phyloP scores from a whole-genome alignment of 805 yeast genomes.

The Schizosaccharomyces octosporus region DNA sequence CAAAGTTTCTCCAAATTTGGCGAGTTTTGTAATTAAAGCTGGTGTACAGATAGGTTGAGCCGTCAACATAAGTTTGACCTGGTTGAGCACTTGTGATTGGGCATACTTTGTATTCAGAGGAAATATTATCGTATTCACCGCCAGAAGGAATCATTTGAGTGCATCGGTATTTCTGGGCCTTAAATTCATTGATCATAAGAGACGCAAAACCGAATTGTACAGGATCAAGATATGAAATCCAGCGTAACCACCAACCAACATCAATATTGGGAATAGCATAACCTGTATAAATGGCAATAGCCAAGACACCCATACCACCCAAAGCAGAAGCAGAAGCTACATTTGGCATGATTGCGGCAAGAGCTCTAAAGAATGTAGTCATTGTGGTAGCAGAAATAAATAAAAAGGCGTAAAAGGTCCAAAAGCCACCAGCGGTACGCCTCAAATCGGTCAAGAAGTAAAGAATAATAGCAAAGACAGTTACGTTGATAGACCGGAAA shows the following conservation, averaged over 20 bases:
- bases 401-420: slow-evolving; percentile 23
- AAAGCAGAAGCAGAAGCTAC: slow-evolving; percentile 22
- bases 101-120: slow-evolving; percentile 25
- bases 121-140: slow-evolving; percentile 21
- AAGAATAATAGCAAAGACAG: slow-evolving; percentile 24
- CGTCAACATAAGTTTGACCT: slow-evolving; percentile 29
- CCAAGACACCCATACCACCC: slow-evolving; percentile 19
- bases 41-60: slow-evolving; percentile 28
- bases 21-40: slow-evolving; percentile 27
- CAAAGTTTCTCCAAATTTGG: slow-evolving; percentile 66
- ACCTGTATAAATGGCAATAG: slow-evolving; percentile 22
- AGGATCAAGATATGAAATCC: slow-evolving; percentile 38
- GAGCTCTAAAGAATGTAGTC: slow-evolving; percentile 26
- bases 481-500: slow-evolving; percentile 19
- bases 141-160: slow-evolving; percentile 33
- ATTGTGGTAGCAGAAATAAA: slow-evolving; percentile 24
- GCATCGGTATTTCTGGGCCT: slow-evolving; percentile 31
- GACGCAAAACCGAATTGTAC: slow-evolving; percentile 36
- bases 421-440: slow-evolving; percentile 30
- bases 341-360: slow-evolving; percentile 14
- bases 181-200: slow-evolving; percentile 41
- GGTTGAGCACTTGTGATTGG: slow-evolving; percentile 33
- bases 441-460: slow-evolving; percentile 33
- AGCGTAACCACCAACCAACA: slow-evolving; percentile 50
- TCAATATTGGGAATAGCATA: slow-evolving; percentile 27